Base-by-base conservation (phyloP, 306 rosid genomes). In the Medicago lupulina region DNA sequence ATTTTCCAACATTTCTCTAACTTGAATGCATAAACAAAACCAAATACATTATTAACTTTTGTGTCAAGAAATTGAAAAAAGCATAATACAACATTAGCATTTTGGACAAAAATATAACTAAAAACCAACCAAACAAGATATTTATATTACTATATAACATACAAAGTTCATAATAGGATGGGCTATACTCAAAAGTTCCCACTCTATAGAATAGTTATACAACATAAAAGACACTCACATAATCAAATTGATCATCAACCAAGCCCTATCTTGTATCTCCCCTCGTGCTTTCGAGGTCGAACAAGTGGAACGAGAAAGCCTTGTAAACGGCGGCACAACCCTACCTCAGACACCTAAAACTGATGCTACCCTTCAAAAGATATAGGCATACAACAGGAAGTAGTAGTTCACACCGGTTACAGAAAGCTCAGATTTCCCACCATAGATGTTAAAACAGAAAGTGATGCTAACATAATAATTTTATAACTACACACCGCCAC, bases 401-500 rank as follows among this genome's bases (percentile, higher is more conserved):
- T 77, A 57, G 21, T 60, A 38, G 83, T 62, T 53, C 44, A 28
- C 16, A 28, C 16, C 12, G 34, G 76, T 60, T 38, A 68, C 83
- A 85, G 76, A 82, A 83, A 85, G 79, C 85, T 77, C 83, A 28
- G 25, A 70, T 40, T 80, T 57, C 78, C 85, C 83, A 86, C 87
- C 83, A 78, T 49, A 78, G 80, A 79, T 83, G 83, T 76, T 80
- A 77, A 39, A 47, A 76, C 66, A 73, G 87, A 85, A 75, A 80
- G 83, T 84, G 85, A 76, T 53, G 82, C 88, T 74, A 83, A 83
- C 86, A 88, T 79, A 75, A 82, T 68, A 86, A 53, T 82, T 82
- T 43, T 84, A 63, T 79, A 87, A 86, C 90, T 85, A 87, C 95
- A 90, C 87, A 87, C 84, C 87, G 84, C 53, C 71, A 53, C 86